These are phyloP conservation scores for Thelonectria olida DNA, from an alignment of 2,329 filamentous ascomycete species.

Conservation along the genomic window DNA sequence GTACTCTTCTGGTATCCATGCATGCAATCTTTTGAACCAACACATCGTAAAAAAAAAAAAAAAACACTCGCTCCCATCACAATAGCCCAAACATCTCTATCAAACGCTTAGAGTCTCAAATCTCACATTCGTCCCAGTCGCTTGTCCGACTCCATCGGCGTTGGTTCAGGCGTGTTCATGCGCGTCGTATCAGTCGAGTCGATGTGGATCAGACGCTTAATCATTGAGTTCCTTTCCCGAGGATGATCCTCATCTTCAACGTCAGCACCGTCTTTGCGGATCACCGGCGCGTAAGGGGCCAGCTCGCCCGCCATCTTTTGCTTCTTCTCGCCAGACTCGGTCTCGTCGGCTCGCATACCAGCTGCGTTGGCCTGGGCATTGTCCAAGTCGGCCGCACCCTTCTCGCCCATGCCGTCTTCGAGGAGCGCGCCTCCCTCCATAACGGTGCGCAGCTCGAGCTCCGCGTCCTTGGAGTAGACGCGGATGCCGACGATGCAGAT, in stretches of 20 bases:
- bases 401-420: constrained; percentile 66
- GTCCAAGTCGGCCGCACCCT: constrained; percentile 64
- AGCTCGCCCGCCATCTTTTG: constrained; percentile 14
- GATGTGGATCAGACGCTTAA: constrained; percentile 41
- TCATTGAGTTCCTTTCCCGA: constrained; percentile 33
- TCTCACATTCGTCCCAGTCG: constrained; percentile 28
- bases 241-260: constrained; percentile 31
- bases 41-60: background rate
- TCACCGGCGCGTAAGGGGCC: constrained; percentile 33
- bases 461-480: constrained; percentile 68
- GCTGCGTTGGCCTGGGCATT: constrained; percentile 66
- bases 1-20: background rate
- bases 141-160: constrained; percentile 43
- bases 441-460: constrained; percentile 63
- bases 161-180: constrained; percentile 44
- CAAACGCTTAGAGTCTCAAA: background rate
- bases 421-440: constrained; percentile 64
- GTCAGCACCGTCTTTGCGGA: constrained; percentile 38
- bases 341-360: constrained; percentile 49
- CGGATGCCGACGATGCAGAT: constrained; percentile 68
- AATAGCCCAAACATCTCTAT: background rate
- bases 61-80: background rate
- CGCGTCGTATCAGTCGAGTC: constrained; percentile 41
- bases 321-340: background rate
- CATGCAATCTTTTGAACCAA: background rate